These are phyloP conservation scores for Haplosporangium sp. DNA, from an alignment of 371 early-diverging fungal species.

Conservation along the genomic window DNA sequence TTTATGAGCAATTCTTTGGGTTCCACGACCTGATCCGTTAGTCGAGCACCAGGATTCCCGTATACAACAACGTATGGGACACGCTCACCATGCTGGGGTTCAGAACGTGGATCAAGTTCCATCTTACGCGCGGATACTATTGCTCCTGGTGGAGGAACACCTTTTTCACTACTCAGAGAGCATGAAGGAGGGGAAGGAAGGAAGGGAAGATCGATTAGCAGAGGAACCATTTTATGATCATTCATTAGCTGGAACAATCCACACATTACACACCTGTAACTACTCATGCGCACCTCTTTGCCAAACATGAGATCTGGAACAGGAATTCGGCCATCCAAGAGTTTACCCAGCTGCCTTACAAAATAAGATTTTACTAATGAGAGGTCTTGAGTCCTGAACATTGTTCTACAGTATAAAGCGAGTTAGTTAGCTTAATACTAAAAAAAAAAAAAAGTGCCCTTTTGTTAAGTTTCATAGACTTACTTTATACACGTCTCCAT, in stretches of 20 bases:
- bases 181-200: neutral
- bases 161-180: constrained; percentile 16
- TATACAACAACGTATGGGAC: constrained; percentile 89
- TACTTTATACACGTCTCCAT: constrained; percentile 82
- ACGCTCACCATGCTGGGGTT: constrained; percentile 89
- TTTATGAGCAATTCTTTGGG: constrained; percentile 74
- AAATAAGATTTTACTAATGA: constrained; percentile 82
- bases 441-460: neutral
- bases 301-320: constrained; percentile 87
- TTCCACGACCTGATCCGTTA: constrained; percentile 77
- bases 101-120: constrained; percentile 75
- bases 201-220: no score
- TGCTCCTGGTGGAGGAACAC: constrained; percentile 80
- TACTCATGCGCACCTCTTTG: constrained; percentile 84
- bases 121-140: constrained; percentile 74
- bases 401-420: constrained; percentile 59
- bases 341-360: constrained; percentile 74
- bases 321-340: constrained; percentile 74
- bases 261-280: constrained; percentile 62
- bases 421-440: neutral
- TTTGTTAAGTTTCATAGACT: constrained; percentile 12
- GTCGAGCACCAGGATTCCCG: constrained; percentile 70
- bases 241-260: neutral
- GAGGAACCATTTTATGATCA: no score
- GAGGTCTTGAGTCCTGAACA: constrained; percentile 85